These are phyloP conservation scores for Saitozyma sp. DNA, from an alignment of 768 basidiomycete genomes.

Conservation along the genomic window DNA sequence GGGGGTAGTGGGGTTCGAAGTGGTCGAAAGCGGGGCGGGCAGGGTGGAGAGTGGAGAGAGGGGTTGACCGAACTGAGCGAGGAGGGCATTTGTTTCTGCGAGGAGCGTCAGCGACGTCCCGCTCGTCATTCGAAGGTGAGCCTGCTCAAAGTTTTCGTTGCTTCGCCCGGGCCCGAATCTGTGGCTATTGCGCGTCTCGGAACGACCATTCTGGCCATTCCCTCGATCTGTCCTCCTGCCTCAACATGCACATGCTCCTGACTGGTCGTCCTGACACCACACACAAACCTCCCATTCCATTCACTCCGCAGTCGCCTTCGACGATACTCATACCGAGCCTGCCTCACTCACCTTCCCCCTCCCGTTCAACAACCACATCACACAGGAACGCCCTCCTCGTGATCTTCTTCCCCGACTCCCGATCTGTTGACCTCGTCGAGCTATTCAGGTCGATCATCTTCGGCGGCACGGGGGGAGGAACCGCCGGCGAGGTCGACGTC, in stretches of 20 bases:
- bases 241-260: too few species aligned
- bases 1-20: slow-evolving; percentile 24
- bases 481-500: slow-evolving; percentile 15
- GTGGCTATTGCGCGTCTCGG: too few species aligned
- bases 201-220: too few species aligned
- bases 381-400: slow-evolving; percentile 85
- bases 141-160: too few species aligned
- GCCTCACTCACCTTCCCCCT: slow-evolving; percentile 56
- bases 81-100: slow-evolving; percentile 45
- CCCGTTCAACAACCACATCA: slow-evolving; percentile 83
- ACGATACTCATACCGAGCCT: not conserved
- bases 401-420: slow-evolving; percentile 51
- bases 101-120: slow-evolving; percentile 1
- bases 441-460: slow-evolving; percentile 48
- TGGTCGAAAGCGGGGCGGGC: slow-evolving; percentile 16
- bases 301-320: slow-evolving; percentile 60
- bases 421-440: slow-evolving; percentile 41
- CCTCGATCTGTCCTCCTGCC: too few species aligned
- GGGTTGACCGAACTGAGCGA: slow-evolving; percentile 39
- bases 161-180: too few species aligned
- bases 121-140: not conserved
- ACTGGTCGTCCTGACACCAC: too few species aligned
- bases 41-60: slow-evolving; percentile 28
- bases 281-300: slow-evolving; percentile 3
- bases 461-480: slow-evolving; percentile 26